Base-by-base conservation (phyloP, 306 rosid species). In the Trifolium repens region DNA sequence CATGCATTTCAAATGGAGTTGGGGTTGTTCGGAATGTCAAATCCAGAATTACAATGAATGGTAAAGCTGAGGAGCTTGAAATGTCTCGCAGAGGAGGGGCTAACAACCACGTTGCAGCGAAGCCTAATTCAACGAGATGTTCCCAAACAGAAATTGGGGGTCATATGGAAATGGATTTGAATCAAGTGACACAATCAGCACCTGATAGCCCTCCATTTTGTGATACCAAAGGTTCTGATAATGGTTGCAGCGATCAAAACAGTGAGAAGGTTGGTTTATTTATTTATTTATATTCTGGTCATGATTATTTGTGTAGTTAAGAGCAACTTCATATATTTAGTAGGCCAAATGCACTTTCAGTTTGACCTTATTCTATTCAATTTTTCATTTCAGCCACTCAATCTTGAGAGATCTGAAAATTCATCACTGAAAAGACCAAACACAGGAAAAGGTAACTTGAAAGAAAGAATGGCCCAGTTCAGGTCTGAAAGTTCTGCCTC, bases 151-250 rank as follows among this genome's bases (percentile, higher is more conserved):
- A 63, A 54, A 67, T 64, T 53, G 78, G 79, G 84, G 75, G 13
- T 32, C 49, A 9, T 8, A 7, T 77, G 46, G 92, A 88, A 78
- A 80, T 84, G 81, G 88, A 85, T 40, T 75, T 76, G 59, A 87
- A 81, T 69, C 89, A 78, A 50, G 74, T 53, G 64, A 79, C 75
- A 7, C 96, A 84, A 60, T 80, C 88, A 35, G 75, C 85, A 24
- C 84, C 79, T 2, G 84, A 69, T 57, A 90, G 96, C 77, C 90
- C 96, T 72, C 92, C 93, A 62, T 88, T 86, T 82, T 87, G 91
- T 46, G 89, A 90, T 71, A 82, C 84, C 52, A 94, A 87, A 79
- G 90, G 87, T 49, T 91, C 97, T 16, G 91, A 94, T 32, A 85
- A 84, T 55, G 89, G 84, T 72, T 87, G 88, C 81, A 78, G 86